Percentiles rank a stretch among this genome's conserved stretches.
Evolutionary conservation across 2,329 filamentous ascomycete species (phyloP).

Genomic region (Septoria petroselini): DNA sequence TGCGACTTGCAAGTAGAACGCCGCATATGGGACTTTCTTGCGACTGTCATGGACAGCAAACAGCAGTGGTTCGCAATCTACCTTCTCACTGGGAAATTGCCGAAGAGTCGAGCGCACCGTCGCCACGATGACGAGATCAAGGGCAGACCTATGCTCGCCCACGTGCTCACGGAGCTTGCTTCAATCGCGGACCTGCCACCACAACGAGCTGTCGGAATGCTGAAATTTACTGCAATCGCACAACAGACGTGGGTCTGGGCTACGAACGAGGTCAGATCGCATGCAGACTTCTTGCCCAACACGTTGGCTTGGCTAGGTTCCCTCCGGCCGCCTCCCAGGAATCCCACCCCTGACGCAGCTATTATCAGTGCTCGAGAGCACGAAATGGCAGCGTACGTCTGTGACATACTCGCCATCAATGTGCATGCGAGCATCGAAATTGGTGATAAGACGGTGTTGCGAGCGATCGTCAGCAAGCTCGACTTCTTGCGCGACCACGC

Average conservation of each 20-base stretch:
- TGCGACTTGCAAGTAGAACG: constrained; percentile 62
- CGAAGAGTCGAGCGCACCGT: constrained; percentile 60
- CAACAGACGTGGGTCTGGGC: constrained; percentile 97
- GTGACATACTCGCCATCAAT: constrained; percentile 87
- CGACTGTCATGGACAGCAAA: constrained; percentile 78
- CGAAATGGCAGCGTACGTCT: constrained; percentile 71
- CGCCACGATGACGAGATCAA: constrained; percentile 52
- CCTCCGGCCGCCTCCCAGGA: constrained; percentile 50
- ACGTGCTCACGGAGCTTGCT: constrained; percentile 68
- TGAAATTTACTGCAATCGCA: constrained; percentile 82
- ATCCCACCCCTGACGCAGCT: constrained; percentile 30
- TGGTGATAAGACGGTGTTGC: constrained; percentile 65
- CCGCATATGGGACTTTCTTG: constrained; percentile 79
- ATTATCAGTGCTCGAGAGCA: constrained; percentile 41
- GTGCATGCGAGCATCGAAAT: constrained; percentile 80
- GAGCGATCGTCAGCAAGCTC: constrained; percentile 69
- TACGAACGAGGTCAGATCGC: constrained; percentile 72
- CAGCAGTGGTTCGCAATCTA: constrained; percentile 97
- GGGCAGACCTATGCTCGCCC: constrained; percentile 66
- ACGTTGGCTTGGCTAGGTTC: constrained; percentile 67
- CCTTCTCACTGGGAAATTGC: constrained; percentile 81
- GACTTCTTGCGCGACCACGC: constrained; percentile 77
- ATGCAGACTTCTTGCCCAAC: constrained; percentile 68
- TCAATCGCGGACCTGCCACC: constrained; percentile 61
- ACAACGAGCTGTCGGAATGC: constrained; percentile 67